Percentiles rank a stretch among this genome's conserved stretches.
Evolutionary conservation across 768 basidiomycete genomes (phyloP).

Genomic region (Kwoniella botswanensis): DNA sequence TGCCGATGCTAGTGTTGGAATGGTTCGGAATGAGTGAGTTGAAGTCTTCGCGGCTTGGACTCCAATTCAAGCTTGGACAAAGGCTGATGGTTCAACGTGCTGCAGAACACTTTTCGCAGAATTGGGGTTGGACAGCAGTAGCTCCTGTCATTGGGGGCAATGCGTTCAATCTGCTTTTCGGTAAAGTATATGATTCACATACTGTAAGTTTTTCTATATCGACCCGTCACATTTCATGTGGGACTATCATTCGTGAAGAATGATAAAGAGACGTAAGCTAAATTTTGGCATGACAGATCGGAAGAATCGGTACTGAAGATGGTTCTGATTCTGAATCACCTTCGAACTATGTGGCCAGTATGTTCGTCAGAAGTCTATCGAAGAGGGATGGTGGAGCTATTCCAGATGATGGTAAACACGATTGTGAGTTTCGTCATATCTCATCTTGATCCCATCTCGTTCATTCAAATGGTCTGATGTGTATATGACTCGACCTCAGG

Average conservation of each 20-base stretch:
- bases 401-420: slow-evolving; percentile 41
- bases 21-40: slow-evolving; percentile 87
- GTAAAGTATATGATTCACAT: slow-evolving; percentile 78
- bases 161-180: slow-evolving; percentile 82
- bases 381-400: slow-evolving; percentile 27
- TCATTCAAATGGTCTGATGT: background rate
- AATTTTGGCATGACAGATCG: slow-evolving; percentile 22
- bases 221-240: background rate
- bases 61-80: background rate
- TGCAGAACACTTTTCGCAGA: slow-evolving; percentile 71
- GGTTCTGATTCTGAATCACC: background rate
- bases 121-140: slow-evolving; percentile 79
- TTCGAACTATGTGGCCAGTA: background rate
- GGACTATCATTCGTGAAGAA: too few relatives aligned
- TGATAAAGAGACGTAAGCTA: background rate
- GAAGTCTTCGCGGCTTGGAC: background rate
- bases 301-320: slow-evolving; percentile 29
- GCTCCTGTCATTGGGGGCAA: slow-evolving; percentile 77
- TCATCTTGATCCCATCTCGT: background rate
- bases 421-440: slow-evolving; percentile 31
- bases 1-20: slow-evolving; percentile 78
- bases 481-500: slow-evolving; percentile 20
- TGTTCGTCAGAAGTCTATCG: slow-evolving; percentile 1
- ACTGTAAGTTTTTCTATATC: slow-evolving; percentile 50
- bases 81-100: background rate